These are phyloP conservation scores for Trichoderma simmonsii DNA, from an alignment of 2,329 filamentous ascomycete species.

Conservation along the genomic window DNA sequence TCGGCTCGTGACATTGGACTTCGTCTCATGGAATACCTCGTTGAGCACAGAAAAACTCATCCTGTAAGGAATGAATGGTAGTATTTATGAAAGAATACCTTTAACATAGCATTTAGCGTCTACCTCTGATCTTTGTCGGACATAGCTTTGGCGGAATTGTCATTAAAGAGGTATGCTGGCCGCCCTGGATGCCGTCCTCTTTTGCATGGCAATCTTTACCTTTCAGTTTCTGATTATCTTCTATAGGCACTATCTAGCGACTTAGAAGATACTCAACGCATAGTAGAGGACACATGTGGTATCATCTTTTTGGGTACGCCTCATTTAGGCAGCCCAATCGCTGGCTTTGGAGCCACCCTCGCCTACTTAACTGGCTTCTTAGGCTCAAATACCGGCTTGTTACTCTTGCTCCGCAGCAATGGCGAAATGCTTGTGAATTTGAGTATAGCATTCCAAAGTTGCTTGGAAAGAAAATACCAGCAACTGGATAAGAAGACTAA, in stretches of 20 bases:
- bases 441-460: background rate
- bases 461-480: background rate
- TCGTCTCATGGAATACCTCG: background rate
- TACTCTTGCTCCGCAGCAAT: slow-evolving; percentile 15
- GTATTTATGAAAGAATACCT: too few relatives aligned
- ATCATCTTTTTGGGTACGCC: slow-evolving; percentile 24
- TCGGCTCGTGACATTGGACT: background rate
- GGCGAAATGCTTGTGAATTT: slow-evolving; percentile 8
- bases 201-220: too few relatives aligned
- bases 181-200: too few relatives aligned
- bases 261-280: background rate
- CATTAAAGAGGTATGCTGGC: slow-evolving; percentile 24
- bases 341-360: background rate
- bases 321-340: slow-evolving; percentile 19
- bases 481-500: background rate
- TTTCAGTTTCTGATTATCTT: background rate
- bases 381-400: slow-evolving; percentile 19
- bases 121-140: slow-evolving; percentile 25
- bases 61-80: background rate
- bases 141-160: slow-evolving; percentile 26
- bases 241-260: background rate
- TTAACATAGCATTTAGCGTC: background rate
- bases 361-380: slow-evolving; percentile 18
- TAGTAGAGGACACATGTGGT: slow-evolving; percentile 19
- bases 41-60: background rate